A percentile compares a stretch with the other conserved stretches of the same genome.
Conservation (phyloP, 1,139 yeast species). For the Saccharomyces hybrid region DNA sequence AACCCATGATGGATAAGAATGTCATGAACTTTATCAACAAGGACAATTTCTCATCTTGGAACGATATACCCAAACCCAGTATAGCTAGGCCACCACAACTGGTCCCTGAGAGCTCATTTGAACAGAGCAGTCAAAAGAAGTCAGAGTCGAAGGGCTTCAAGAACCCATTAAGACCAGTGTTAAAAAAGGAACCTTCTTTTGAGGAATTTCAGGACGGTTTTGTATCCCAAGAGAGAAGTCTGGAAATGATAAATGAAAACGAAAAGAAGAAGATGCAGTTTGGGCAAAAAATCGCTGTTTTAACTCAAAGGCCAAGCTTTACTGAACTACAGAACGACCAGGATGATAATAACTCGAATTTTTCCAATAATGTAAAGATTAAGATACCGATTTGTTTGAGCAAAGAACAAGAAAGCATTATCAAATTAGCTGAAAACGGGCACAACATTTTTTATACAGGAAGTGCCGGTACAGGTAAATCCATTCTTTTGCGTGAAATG, state of each 20-base stretch:
- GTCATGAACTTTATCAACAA: slow-evolving; percentile 1
- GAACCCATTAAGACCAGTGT: background rate
- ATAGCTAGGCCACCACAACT: background rate
- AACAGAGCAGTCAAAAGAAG: background rate
- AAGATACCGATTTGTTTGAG: slow-evolving; percentile 41
- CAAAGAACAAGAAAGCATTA: slow-evolving; percentile 63
- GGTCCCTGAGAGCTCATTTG: background rate
- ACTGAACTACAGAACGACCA: slow-evolving; percentile 14
- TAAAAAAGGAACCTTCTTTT: background rate
- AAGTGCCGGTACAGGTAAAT: slow-evolving; percentile 94
- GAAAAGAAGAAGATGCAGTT: slow-evolving; percentile 8
- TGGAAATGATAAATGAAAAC: slow-evolving; percentile 10
- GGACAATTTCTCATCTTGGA: background rate
- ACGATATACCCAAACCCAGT: background rate
- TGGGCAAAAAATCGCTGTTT: slow-evolving; percentile 21
- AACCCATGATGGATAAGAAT: background rate
- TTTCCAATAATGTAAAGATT: slow-evolving; percentile 21
- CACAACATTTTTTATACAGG: slow-evolving; percentile 78
- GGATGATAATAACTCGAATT: slow-evolving; percentile 9
- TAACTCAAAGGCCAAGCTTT: slow-evolving; percentile 20
- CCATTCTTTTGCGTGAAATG: slow-evolving; percentile 63
- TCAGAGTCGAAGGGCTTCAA: background rate
- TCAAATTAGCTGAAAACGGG: slow-evolving; percentile 57
- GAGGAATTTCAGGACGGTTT: background rate
- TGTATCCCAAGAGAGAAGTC: slow-evolving; percentile 6